Percentiles rank a stretch among this genome's conserved stretches.
phyloP scores from a whole-genome alignment of 305 asterid genomes.

The Solanum hybrid region DNA sequence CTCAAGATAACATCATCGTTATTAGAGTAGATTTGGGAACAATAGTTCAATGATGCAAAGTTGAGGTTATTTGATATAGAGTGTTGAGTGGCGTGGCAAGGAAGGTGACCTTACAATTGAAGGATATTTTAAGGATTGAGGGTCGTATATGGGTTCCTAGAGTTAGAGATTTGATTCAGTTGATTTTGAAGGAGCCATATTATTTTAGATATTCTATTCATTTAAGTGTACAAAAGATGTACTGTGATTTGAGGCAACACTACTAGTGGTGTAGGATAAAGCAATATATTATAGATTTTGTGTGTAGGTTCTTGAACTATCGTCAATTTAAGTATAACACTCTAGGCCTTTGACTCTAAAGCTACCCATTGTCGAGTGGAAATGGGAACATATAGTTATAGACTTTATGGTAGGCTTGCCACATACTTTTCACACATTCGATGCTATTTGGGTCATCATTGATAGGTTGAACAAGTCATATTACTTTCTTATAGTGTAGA shows the following conservation, averaged over 20 bases:
- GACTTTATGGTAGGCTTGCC: not conserved
- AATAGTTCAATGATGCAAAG: not conserved
- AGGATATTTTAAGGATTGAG: not conserved
- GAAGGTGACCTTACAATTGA: not conserved
- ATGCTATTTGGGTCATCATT: not conserved
- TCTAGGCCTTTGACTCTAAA: not conserved
- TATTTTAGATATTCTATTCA: not conserved
- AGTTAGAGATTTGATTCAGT: not conserved
- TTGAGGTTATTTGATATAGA: not conserved
- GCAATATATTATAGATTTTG: not conserved
- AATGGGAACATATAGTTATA: too few relatives aligned
- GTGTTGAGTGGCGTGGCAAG: not conserved
- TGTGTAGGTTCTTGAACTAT: not conserved
- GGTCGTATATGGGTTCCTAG: not conserved
- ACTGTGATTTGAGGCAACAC: not conserved
- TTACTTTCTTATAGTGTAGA: too few relatives aligned
- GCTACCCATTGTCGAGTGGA: not conserved
- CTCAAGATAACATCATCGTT: not conserved
- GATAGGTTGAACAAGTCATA: not conserved
- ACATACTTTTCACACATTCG: not conserved
- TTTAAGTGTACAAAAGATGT: not conserved
- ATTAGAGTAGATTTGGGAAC: not conserved
- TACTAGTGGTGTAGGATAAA: not conserved
- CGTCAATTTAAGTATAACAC: not conserved
- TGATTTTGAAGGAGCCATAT: not conserved